Evolutionary conservation across 2,329 filamentous ascomycete species (phyloP).

Genomic region (Davidsoniella australis): DNA sequence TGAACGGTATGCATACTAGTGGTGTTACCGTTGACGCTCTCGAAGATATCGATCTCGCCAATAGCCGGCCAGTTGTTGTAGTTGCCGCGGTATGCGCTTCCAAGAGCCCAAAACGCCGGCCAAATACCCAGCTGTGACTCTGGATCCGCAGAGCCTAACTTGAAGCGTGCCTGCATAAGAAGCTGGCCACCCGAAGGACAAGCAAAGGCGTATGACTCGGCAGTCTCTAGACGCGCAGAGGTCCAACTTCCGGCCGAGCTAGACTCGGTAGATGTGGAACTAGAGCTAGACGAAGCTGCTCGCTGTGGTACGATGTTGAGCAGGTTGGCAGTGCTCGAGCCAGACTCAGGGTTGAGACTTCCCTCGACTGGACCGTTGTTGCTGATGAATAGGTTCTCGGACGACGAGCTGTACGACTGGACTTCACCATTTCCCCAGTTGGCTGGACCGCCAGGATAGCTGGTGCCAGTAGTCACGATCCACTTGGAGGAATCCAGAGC

Average conservation of each 20-base stretch:
- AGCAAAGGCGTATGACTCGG: constrained; percentile 20
- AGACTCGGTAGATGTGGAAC: neutral
- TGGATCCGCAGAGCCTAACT: constrained; percentile 19
- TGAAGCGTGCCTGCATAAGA: constrained; percentile 24
- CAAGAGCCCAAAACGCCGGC: constrained; percentile 31
- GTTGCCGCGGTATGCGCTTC: constrained; percentile 22
- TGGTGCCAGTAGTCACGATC: constrained; percentile 22
- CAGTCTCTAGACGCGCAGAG: constrained; percentile 27
- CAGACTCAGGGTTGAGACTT: neutral
- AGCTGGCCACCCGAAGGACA: constrained; percentile 20
- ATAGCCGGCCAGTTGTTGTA: constrained; percentile 25
- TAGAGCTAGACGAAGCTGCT: neutral
- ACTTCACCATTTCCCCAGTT: constrained; percentile 34
- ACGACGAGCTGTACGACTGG: constrained; percentile 26
- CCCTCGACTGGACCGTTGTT: constrained; percentile 14
- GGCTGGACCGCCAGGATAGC: constrained; percentile 27
- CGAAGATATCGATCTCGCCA: constrained; percentile 30
- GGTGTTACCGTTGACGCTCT: constrained; percentile 24
- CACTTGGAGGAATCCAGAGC: constrained; percentile 4
- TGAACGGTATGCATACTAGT: constrained; percentile 24
- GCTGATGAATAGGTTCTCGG: constrained; percentile 24
- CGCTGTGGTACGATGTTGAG: constrained; percentile 11
- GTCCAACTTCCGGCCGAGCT: constrained; percentile 23
- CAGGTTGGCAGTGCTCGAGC: neutral
- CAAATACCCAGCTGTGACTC: constrained; percentile 24